phyloP scores from a whole-genome alignment of 2,329 filamentous ascomycete species.

The Nemania sp. region DNA sequence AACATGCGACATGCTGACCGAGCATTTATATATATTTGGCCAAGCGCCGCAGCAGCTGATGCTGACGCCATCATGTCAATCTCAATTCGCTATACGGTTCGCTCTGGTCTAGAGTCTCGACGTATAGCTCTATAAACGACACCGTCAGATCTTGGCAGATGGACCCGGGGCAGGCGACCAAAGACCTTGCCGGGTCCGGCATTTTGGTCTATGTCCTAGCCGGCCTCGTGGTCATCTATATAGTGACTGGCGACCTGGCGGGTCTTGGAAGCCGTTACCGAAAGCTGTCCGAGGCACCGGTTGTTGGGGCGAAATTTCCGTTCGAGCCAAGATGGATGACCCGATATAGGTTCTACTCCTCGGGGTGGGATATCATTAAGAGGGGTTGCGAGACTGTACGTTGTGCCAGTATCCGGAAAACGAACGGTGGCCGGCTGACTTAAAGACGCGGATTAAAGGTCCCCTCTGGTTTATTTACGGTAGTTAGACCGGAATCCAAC shows the following conservation, averaged over 20 bases:
- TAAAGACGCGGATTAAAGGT: background rate
- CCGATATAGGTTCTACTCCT: slow-evolving; percentile 21
- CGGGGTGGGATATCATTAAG: slow-evolving; percentile 20
- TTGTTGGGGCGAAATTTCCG: slow-evolving; percentile 11
- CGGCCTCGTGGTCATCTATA: slow-evolving; percentile 12
- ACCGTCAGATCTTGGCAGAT: background rate
- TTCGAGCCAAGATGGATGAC: slow-evolving; percentile 21
- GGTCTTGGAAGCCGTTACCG: slow-evolving; percentile 24
- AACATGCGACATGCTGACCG: background rate
- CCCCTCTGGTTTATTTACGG: slow-evolving; percentile 20
- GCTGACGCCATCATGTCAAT: background rate
- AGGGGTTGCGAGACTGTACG: slow-evolving; percentile 14
- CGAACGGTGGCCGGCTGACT: background rate
- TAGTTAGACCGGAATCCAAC: slow-evolving; percentile 23
- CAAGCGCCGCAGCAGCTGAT: background rate
- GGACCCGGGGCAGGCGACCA: background rate
- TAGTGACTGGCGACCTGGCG: slow-evolving; percentile 15
- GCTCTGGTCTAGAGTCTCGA: background rate
- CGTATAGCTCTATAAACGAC: background rate
- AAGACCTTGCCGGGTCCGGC: slow-evolving; percentile 1
- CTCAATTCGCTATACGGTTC: background rate
- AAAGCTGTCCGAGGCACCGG: slow-evolving; percentile 16
- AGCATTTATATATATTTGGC: slow-evolving; percentile 5
- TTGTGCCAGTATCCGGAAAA: background rate
- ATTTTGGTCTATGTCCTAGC: slow-evolving; percentile 15